These are phyloP conservation scores for Arxiozyma slooffiae DNA, from an alignment of 1,139 yeast species.

Conservation along the genomic window DNA sequence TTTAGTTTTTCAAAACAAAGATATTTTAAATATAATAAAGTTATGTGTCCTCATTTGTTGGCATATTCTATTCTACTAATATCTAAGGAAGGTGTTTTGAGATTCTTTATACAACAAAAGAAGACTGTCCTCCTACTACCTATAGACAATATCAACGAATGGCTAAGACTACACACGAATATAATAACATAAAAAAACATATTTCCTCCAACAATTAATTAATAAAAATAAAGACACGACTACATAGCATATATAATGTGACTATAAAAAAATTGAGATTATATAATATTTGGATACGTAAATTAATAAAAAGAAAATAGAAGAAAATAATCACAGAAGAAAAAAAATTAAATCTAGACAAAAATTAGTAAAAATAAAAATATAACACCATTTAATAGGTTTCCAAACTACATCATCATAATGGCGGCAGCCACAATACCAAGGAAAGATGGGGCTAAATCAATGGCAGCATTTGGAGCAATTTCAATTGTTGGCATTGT, in stretches of 20 bases:
- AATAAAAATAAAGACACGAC: too few species aligned
- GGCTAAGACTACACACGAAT: slow-evolving; percentile 30
- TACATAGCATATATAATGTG: too few species aligned
- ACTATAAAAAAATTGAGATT: too few species aligned
- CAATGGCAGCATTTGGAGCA: slow-evolving; percentile 7
- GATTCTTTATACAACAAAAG: slow-evolving; percentile 17
- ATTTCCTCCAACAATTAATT: not conserved
- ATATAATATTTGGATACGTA: not conserved
- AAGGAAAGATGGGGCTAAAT: slow-evolving; percentile 6
- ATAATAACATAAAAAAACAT: too few species aligned
- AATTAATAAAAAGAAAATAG: too few species aligned
- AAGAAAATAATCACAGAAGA: not conserved
- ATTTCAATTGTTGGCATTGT: not conserved
- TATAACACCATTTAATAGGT: not conserved
- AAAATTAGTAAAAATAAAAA: not conserved
- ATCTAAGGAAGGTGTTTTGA: slow-evolving; percentile 16
- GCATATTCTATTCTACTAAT: slow-evolving; percentile 26
- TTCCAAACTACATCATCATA: slow-evolving; percentile 3
- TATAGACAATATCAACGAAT: slow-evolving; percentile 27
- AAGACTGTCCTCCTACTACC: slow-evolving; percentile 19
- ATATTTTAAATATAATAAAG: slow-evolving; percentile 18
- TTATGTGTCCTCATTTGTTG: slow-evolving; percentile 28
- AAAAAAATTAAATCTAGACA: not conserved
- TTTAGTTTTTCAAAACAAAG: slow-evolving; percentile 22
- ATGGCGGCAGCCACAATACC: slow-evolving; percentile 11